Evolutionary conservation across 2,329 filamentous ascomycete genomes (phyloP).

Genomic region (Didymella glomerata): DNA sequence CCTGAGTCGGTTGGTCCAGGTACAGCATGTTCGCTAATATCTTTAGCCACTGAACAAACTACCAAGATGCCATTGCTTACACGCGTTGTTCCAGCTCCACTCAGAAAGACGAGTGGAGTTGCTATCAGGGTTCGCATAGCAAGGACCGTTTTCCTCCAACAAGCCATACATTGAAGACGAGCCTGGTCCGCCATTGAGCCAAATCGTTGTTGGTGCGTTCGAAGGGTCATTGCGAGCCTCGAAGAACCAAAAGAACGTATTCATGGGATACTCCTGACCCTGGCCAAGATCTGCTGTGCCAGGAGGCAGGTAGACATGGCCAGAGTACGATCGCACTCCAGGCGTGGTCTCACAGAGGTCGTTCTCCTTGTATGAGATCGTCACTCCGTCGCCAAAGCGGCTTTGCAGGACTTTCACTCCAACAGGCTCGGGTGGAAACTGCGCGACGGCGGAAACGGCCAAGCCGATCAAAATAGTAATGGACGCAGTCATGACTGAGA

Average conservation of each 20-base stretch:
- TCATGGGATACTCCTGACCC: slow-evolving; percentile 34
- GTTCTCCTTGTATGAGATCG: slow-evolving; percentile 40
- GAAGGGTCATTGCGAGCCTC: slow-evolving; percentile 31
- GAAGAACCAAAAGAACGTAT: slow-evolving; percentile 36
- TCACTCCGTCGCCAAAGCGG: slow-evolving; percentile 35
- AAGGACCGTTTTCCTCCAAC: slow-evolving; percentile 29
- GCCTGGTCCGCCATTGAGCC: slow-evolving; percentile 31
- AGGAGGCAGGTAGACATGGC: slow-evolving; percentile 53
- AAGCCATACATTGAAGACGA: slow-evolving; percentile 34
- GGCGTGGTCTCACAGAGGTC: slow-evolving; percentile 64
- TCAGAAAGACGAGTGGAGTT: slow-evolving; percentile 31
- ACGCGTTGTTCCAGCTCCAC: slow-evolving; percentile 43
- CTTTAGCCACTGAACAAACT: not conserved
- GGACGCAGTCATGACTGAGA: slow-evolving; percentile 1
- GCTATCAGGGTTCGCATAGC: slow-evolving; percentile 27
- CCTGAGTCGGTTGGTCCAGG: slow-evolving; percentile 70
- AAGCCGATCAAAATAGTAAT: slow-evolving; percentile 10
- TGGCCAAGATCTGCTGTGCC: slow-evolving; percentile 30
- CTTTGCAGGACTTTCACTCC: slow-evolving; percentile 27
- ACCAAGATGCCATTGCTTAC: not conserved
- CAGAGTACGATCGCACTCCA: slow-evolving; percentile 62
- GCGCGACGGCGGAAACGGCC: slow-evolving; percentile 20
- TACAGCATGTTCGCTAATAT: slow-evolving; percentile 59
- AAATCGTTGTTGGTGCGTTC: slow-evolving; percentile 28
- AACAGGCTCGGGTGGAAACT: slow-evolving; percentile 25